Evolutionary conservation across 306 rosid species (phyloP).

Genomic region (Medicago lupulina): DNA sequence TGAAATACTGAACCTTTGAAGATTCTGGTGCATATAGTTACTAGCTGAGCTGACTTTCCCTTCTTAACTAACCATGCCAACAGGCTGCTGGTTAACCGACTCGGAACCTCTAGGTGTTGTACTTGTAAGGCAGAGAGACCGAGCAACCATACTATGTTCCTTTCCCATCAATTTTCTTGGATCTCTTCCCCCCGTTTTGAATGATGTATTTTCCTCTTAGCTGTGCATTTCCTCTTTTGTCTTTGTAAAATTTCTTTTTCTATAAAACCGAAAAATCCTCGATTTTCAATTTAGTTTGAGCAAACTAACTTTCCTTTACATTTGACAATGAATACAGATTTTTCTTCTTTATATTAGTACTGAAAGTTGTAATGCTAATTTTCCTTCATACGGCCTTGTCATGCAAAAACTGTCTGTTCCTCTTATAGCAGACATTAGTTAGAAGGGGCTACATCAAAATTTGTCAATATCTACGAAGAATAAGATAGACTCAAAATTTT

Average conservation of each 20-base stretch:
- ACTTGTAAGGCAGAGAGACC: neutral
- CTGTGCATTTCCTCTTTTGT: conserved; percentile 11
- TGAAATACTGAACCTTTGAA: conserved; percentile 6
- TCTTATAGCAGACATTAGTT: conserved; percentile 3
- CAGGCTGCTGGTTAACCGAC: conserved; percentile 7
- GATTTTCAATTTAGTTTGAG: conserved; percentile 29
- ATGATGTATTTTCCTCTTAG: conserved; percentile 7
- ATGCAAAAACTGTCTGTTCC: conserved; percentile 1
- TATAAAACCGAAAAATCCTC: neutral
- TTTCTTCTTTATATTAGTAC: neutral
- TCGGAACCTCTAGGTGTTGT: conserved; percentile 2
- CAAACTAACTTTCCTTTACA: conserved; percentile 12
- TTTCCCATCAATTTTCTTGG: conserved; percentile 9
- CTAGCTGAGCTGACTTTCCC: conserved; percentile 11
- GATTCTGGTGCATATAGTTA: conserved; percentile 14
- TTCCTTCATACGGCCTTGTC: neutral
- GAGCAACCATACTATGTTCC: neutral
- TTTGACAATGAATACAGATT: neutral
- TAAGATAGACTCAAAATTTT: neutral
- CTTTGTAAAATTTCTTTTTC: conserved; percentile 2
- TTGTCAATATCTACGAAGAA: neutral
- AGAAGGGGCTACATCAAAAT: conserved; percentile 13
- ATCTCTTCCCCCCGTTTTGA: conserved; percentile 3
- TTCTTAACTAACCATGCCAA: conserved; percentile 13
- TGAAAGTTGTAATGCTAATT: neutral